Evolutionary conservation across 2,329 filamentous ascomycete genomes (phyloP).

Genomic region (Aspergillus sp.): DNA sequence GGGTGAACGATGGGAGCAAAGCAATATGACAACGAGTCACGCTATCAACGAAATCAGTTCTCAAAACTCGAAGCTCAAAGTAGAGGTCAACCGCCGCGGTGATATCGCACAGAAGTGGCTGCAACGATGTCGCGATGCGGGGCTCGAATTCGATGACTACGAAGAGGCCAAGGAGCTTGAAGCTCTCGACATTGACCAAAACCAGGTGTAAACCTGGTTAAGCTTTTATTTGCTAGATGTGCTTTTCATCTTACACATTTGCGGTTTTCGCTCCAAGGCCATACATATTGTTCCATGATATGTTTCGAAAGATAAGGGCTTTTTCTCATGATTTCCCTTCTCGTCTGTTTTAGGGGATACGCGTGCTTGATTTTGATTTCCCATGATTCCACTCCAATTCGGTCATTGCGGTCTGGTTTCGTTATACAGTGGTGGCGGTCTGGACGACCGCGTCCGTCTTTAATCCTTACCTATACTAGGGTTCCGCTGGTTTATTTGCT

Average conservation of each 20-base stretch:
- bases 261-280: conserved; percentile 1
- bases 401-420: conserved; percentile 6
- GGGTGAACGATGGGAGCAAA: conserved; percentile 43
- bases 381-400: conserved; percentile 7
- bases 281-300: conserved; percentile 29
- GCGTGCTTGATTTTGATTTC: not conserved
- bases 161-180: conserved; percentile 45
- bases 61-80: conserved; percentile 93
- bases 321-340: conserved; percentile 15
- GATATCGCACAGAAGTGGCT: conserved; percentile 60
- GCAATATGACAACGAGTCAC: conserved; percentile 46
- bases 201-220: conserved; percentile 15
- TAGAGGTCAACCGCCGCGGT: conserved; percentile 81
- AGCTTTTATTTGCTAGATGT: not conserved
- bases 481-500: conserved; percentile 19
- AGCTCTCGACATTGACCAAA: conserved; percentile 37
- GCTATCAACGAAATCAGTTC: conserved; percentile 80
- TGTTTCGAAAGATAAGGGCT: conserved; percentile 22
- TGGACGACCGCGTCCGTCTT: not conserved
- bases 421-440: conserved; percentile 6
- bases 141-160: conserved; percentile 51
- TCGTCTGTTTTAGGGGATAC: conserved; percentile 10
- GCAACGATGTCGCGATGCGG: conserved; percentile 47
- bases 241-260: not conserved
- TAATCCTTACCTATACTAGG: conserved; percentile 10